Evolutionary conservation across 129 eudicot genomes (phyloP).

Genomic region (Chrysanthemum makinoi): DNA sequence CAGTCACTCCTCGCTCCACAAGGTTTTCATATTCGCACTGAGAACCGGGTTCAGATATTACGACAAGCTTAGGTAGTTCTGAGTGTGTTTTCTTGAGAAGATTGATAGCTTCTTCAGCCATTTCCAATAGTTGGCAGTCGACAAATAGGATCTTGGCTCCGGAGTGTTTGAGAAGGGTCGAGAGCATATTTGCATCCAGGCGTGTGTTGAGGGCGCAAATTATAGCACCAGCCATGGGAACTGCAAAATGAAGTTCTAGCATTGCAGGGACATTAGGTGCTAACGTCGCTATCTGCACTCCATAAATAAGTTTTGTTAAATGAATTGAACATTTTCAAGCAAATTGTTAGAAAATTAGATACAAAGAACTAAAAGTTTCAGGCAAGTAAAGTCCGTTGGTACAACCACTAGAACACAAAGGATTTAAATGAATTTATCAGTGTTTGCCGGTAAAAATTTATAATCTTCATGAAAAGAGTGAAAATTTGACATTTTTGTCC

Average conservation of each 20-base stretch:
- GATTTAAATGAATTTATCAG: too few species aligned
- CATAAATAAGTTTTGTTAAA: not conserved
- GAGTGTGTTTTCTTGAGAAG: not conserved
- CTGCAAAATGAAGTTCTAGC: conserved; percentile 47
- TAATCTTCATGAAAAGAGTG: too few species aligned
- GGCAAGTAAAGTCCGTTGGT: too few species aligned
- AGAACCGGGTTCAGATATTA: conserved; percentile 25
- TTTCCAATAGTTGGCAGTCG: conserved; percentile 24
- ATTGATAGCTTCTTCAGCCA: conserved; percentile 22
- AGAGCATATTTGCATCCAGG: conserved; percentile 28
- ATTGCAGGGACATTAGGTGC: conserved; percentile 50
- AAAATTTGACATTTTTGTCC: too few species aligned
- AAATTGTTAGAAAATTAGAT: not conserved
- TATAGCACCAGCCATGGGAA: conserved; percentile 51
- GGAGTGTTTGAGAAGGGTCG: conserved; percentile 35
- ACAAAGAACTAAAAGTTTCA: not conserved
- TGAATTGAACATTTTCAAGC: not conserved
- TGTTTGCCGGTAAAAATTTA: too few species aligned
- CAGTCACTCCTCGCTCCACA: conserved; percentile 23
- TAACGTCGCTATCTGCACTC: conserved; percentile 32
- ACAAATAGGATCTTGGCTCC: conserved; percentile 46
- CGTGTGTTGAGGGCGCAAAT: conserved; percentile 40
- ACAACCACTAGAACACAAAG: too few species aligned
- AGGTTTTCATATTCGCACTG: conserved; percentile 32
- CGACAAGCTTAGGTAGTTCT: conserved; percentile 24